Conservation (phyloP, 352 stramenopile genomes). For the Phytophthora vignae region DNA sequence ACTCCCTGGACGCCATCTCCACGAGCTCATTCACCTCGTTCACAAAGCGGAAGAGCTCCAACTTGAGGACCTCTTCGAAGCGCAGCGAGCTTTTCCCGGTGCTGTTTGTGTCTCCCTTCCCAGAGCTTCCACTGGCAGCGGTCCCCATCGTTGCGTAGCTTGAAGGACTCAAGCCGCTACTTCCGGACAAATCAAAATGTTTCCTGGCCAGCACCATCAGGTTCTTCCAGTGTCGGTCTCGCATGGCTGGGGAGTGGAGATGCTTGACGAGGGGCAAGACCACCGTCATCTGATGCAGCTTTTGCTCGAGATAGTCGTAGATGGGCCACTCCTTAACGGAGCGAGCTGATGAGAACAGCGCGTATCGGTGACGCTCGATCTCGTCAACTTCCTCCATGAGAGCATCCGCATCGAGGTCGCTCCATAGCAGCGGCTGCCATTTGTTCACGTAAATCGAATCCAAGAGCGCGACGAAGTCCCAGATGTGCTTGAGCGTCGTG, state of each 20-base stretch:
- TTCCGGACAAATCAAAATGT: constrained; percentile 79
- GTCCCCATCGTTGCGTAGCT: constrained; percentile 25
- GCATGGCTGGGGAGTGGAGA: constrained; percentile 88
- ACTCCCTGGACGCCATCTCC: constrained; percentile 95
- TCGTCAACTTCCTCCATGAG: constrained; percentile 93
- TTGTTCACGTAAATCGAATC: constrained; percentile 72
- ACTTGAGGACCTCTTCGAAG: constrained; percentile 92
- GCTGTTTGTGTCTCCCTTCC: constrained; percentile 2
- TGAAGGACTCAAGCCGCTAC: constrained; percentile 19
- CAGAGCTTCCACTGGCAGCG: constrained; percentile 11
- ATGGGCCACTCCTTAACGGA: constrained; percentile 93
- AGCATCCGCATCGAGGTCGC: constrained; percentile 88
- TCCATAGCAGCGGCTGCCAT: constrained; percentile 92
- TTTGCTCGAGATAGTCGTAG: constrained; percentile 91
- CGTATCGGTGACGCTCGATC: constrained; percentile 63
- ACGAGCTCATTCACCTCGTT: constrained; percentile 96
- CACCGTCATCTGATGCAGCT: constrained; percentile 92
- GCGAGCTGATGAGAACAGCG: constrained; percentile 59
- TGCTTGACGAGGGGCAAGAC: constrained; percentile 92
- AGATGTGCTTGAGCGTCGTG: constrained; percentile 91
- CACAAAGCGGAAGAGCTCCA: constrained; percentile 94
- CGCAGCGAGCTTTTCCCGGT: constrained; percentile 57
- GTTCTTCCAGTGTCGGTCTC: constrained; percentile 90
- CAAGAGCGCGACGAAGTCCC: constrained; percentile 93
- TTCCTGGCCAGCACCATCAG: constrained; percentile 88